Evolutionary conservation across 139 green algal genomes (phyloP), one percentile per base, ranked within the genome.

Genomic region (Chlorokybus atmophyticus): DNA sequence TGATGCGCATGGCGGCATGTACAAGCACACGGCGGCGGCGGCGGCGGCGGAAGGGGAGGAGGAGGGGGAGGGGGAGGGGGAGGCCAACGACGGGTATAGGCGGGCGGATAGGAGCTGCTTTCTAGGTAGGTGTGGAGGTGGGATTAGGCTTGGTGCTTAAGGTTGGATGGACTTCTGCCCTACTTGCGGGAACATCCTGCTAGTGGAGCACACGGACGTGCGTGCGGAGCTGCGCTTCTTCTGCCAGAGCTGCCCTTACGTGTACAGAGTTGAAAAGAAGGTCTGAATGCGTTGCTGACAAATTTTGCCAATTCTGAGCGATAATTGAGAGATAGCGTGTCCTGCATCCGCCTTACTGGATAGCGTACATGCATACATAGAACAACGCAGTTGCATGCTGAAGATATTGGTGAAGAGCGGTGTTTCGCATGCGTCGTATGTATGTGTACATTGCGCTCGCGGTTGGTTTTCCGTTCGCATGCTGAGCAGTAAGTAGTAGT

Each of bases 141-240:
- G n/a, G n/a, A n/a, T n/a, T n/a, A n/a, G n/a, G n/a, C n/a, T n/a
- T n/a, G n/a, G n/a, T n/a, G n/a, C n/a, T n/a, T n/a, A n/a, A n/a
- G n/a, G n/a, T n/a, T n/a, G n/a, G n/a, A 69, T 69, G 60, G 60
- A 69, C 29, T 93, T 85, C 56, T 93, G 85, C 55, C 85, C 85
- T 0, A 91, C 85, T 23, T 93, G 85, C 55, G 86, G 67, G 1
- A 93, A 93, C 59, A 78, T 93, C 60, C 74, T 94, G 0, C 64
- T 87, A 4, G 80, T 72, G n/a, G 71, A 80, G 27, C 56, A 66
- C 44, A 29, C 32, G 10, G 68, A 63, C 28, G 62, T 61, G 35
- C n/a, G n/a, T 73, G 79, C 53, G 28, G 73, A 86, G 48, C 63
- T 87, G 7, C 41, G 72, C 2, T 88, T 79, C 62, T 81, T 75